Conservation (phyloP, 441 rosid species). For the Eruca vesicaria region DNA sequence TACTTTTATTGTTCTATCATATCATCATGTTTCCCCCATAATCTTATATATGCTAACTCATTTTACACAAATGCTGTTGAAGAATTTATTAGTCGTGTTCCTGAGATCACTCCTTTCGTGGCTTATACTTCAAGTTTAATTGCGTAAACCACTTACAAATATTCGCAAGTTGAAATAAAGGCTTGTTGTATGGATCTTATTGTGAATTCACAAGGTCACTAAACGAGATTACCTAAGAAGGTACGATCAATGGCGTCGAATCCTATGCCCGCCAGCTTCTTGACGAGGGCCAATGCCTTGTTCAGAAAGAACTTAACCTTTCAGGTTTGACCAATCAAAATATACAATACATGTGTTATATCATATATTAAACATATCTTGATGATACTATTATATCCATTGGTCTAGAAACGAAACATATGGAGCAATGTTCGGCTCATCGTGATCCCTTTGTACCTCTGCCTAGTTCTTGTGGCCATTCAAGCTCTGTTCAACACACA, state of each 20-base stretch:
- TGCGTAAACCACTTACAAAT: background rate
- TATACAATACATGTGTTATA: background rate
- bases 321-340: constrained; percentile 41
- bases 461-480: constrained; percentile 48
- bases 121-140: background rate
- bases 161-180: background rate
- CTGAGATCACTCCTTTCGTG: background rate
- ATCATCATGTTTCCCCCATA: background rate
- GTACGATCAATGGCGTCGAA: constrained; percentile 50
- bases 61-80: background rate
- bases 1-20: background rate
- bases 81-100: background rate
- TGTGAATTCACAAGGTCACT: background rate
- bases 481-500: constrained; percentile 49
- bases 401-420: constrained; percentile 65
- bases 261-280: constrained; percentile 48
- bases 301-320: constrained; percentile 74
- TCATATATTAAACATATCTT: background rate
- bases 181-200: background rate
- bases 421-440: constrained; percentile 71
- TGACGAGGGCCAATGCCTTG: constrained; percentile 71
- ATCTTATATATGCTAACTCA: background rate
- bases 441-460: constrained; percentile 64
- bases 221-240: background rate
- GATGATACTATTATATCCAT: background rate